A percentile compares a stretch with the other conserved stretches of the same genome.
Evolutionary conservation across 2,329 filamentous ascomycete genomes (phyloP).

Genomic region (Aspergillus nomiae): DNA sequence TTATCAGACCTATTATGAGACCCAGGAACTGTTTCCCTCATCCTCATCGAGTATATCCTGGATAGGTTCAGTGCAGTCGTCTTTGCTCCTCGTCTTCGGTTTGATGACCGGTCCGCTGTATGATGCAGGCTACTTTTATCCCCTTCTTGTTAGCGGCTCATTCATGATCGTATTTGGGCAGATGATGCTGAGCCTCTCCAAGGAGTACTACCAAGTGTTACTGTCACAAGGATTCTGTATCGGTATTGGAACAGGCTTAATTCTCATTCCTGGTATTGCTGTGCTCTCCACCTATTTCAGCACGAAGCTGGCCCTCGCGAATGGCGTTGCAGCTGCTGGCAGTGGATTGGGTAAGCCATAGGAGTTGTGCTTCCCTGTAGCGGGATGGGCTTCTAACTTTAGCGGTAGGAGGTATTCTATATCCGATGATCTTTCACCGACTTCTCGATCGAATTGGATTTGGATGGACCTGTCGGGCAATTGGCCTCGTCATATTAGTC

Average conservation of each 20-base stretch:
- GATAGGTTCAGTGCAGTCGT: not conserved
- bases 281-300: constrained; percentile 7
- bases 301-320: not conserved
- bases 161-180: not conserved
- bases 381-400: not conserved
- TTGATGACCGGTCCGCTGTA: not conserved
- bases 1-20: not conserved
- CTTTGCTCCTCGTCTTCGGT: not conserved
- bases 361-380: not conserved
- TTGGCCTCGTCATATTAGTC: not conserved
- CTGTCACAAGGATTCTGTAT: constrained; percentile 1
- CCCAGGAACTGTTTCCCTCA: not conserved
- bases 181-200: not conserved
- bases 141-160: not conserved
- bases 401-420: not conserved
- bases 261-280: constrained; percentile 6
- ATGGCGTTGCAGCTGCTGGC: not conserved
- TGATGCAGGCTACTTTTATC: not conserved
- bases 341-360: not conserved
- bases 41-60: not conserved
- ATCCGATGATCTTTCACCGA: not conserved
- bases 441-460: not conserved
- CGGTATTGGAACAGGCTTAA: constrained; percentile 1
- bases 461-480: not conserved
- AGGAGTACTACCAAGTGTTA: constrained; percentile 4